Evolutionary conservation across 768 basidiomycete species (phyloP), one percentile per base, ranked within the genome.

Genomic region (Cystofilobasidium macerans): DNA sequence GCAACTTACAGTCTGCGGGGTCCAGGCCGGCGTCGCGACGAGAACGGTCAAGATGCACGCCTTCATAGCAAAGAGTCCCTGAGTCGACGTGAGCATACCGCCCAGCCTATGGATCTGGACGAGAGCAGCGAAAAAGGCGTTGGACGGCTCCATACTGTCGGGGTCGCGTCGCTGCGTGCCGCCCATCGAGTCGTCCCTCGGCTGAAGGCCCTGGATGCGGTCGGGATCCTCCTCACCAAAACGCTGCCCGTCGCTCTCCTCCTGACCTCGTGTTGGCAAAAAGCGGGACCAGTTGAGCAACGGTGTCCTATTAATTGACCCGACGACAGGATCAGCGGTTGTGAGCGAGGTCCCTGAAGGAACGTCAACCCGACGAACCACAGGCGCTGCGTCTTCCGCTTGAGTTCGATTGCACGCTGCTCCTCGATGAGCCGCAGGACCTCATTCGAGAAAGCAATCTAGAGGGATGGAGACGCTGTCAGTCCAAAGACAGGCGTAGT

Each of bases 41-140:
- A 64, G 57, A 11, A 68, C 78, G 22, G 86, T 83, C 65, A 89
- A 72, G 35, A 84, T 68, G 0, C 83, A 86, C 3, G 84, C 86
- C 74, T 89, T 89, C 64, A 88, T 60, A 0, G 86, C 86, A 65
- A 83, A 89, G 33, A 87, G 72, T 1, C 78, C 76, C 20, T 62
- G 62, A 4, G 56, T 68, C 56, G 67, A 62, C 3, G 32, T 38
- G 24, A 68, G 45, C 26, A 68, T 43, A 9, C 42, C 18, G 1
- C 38, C 42, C 3, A 26, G 24, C 6, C 26, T 11, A n/a, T 64
- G 54, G 18, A 68, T 30, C 13, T 57, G 57, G 22, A 22, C 13
- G 26, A 58, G 40, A 5, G 54, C 12, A 16, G 51, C 56, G 6
- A 56, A 38, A 14, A 62, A 40, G 0, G 53, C 42, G 12, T 61